Conservation (phyloP, 192 early-diverging fungal genomes). For the Bifiguratus adelaidae region DNA sequence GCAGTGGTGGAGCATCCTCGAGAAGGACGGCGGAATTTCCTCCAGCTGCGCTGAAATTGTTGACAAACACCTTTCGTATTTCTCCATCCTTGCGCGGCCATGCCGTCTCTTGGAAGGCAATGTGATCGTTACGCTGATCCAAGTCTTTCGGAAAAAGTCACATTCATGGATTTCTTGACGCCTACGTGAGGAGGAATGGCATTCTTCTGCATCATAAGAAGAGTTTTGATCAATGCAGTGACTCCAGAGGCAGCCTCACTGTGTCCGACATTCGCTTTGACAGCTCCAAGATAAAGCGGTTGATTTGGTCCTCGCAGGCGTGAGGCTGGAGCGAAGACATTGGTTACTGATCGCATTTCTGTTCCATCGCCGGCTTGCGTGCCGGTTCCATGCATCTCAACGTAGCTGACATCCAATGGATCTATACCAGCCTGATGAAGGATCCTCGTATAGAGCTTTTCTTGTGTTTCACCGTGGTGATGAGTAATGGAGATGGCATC, state of each 20-base stretch:
- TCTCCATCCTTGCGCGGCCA: too few species aligned
- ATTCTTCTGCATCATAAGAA: neutral
- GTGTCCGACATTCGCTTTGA: constrained; percentile 6
- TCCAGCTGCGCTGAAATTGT: neutral
- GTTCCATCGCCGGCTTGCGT: constrained; percentile 3
- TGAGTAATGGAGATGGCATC: neutral
- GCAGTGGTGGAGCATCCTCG: neutral
- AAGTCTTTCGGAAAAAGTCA: too few species aligned
- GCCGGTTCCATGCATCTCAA: constrained; percentile 8
- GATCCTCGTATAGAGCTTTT: neutral
- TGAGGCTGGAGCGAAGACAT: neutral
- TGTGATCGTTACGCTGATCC: too few species aligned
- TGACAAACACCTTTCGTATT: neutral
- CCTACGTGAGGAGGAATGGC: neutral
- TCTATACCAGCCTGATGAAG: constrained; percentile 1
- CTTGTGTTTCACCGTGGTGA: neutral
- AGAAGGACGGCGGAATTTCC: neutral
- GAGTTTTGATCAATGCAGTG: neutral
- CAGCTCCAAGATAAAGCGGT: constrained; percentile 5
- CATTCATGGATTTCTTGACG: too few species aligned
- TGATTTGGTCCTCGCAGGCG: neutral
- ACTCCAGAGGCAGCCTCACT: neutral
- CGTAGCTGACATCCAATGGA: neutral
- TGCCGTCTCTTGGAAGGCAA: too few species aligned
- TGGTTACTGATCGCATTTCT: neutral